Base-by-base conservation (phyloP, 768 basidiomycete species). In the Serendipita indica region DNA sequence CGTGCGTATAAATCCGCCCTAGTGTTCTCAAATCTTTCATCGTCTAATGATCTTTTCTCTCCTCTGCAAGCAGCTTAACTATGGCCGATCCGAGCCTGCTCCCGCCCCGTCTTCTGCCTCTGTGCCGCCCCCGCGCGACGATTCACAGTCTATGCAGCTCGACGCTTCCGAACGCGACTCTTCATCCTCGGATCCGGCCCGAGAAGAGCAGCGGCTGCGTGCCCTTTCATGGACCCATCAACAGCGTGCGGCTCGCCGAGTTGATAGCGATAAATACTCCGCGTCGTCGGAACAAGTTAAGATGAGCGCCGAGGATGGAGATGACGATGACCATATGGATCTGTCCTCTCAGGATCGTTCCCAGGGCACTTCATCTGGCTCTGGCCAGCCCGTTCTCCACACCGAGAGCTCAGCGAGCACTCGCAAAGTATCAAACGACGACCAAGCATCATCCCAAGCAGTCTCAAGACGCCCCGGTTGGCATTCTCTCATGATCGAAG, bases 401-500 rank as follows among this genome's bases (percentile, higher is more conserved):
- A 20, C 49, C n/a, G 49, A 54, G 22, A n/a, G 30, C 4, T 54
- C 22, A 10, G 32, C 22, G n/a, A 20, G n/a, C 10, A 30, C 49
- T 33, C 22, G 10, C 20, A 54, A 54, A 1, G 16, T 30, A 7
- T 30, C 49, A 56, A 28, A 56, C 18, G 37, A 57, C 57, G 32
- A 27, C 22, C 25, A 35, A 61, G 56, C 37, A 33, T 43, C 57
- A n/a, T 58, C 52, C 13, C 57, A 59, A 63, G 34, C 63, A 83
- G 79, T 87, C 7, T 79, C 77, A 0, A 79, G 79, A 49, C 77
- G 89, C n/a, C 85, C 85, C 68, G 74, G 86, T 39, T 90, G 87
- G 89, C 89, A 91, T 64, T 79, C 84, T 0, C 78, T 92, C 27
- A 72, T 93, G 37, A 74, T 85, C 22, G 90, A 93, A 69, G 90